A percentile compares a stretch with the other conserved stretches of the same genome.
Conservation (phyloP, 768 basidiomycete species). For the Termitomyces eurrhizus region DNA sequence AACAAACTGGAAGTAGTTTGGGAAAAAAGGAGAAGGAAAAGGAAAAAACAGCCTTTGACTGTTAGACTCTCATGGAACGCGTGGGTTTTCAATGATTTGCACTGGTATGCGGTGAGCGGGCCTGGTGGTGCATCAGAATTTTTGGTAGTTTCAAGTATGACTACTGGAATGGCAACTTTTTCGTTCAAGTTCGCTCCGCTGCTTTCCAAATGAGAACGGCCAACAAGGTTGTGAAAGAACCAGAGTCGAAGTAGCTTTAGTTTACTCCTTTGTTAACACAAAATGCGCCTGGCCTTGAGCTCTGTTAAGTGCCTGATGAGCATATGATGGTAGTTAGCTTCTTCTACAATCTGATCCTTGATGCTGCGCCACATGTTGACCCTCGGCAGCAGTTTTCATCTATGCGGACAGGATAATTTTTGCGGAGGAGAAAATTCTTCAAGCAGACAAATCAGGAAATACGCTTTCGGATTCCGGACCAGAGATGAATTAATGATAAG, state of each 20-base stretch:
- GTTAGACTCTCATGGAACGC: not conserved
- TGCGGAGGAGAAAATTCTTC: not conserved
- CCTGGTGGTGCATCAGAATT: not conserved
- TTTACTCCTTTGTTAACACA: too few species aligned
- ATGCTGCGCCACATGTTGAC: slow-evolving; percentile 4
- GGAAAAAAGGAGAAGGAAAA: not conserved
- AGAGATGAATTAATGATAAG: not conserved
- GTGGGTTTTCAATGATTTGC: not conserved
- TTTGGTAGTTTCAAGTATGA: not conserved
- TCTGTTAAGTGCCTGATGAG: too few species aligned
- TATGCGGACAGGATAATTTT: not conserved
- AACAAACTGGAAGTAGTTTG: not conserved
- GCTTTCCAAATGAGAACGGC: not conserved
- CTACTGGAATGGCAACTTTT: not conserved
- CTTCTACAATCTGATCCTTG: not conserved
- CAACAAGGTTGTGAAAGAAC: not conserved
- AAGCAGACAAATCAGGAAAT: not conserved
- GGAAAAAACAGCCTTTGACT: not conserved
- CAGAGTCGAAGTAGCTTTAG: not conserved
- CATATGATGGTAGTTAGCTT: not conserved
- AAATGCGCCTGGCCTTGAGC: not conserved
- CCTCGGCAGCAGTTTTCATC: not conserved
- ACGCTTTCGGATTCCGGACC: not conserved
- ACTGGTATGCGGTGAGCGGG: not conserved
- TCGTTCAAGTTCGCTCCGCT: not conserved